phyloP scores from a whole-genome alignment of 805 yeast species.

The Yamadazyma paraphyllophila region DNA sequence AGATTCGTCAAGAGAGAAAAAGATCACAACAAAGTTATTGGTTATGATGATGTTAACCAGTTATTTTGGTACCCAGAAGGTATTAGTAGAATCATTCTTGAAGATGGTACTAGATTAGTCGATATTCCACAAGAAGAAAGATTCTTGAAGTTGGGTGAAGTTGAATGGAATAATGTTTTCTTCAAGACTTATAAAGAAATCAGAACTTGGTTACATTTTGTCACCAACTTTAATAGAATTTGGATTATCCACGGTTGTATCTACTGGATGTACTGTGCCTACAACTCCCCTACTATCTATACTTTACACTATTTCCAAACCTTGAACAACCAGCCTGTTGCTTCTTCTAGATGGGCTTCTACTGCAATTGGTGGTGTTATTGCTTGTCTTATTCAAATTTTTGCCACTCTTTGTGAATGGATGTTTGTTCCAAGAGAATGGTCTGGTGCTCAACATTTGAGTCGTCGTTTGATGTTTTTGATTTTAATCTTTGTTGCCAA shows the following conservation, averaged over 20 bases:
- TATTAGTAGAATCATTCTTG: slow-evolving; percentile 84
- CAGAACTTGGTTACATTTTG: slow-evolving; percentile 95
- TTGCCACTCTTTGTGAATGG: slow-evolving; percentile 93
- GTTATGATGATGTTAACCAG: slow-evolving; percentile 98
- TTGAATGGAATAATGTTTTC: slow-evolving; percentile 87
- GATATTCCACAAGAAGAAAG: slow-evolving; percentile 91
- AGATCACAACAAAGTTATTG: slow-evolving; percentile 77
- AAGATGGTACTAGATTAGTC: slow-evolving; percentile 88
- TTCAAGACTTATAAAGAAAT: slow-evolving; percentile 94
- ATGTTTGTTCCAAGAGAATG: slow-evolving; percentile 94
- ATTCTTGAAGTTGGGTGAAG: slow-evolving; percentile 85
- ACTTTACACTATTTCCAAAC: slow-evolving; percentile 84
- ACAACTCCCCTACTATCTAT: slow-evolving; percentile 87
- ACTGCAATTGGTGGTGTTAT: slow-evolving; percentile 90
- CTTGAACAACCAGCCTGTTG: slow-evolving; percentile 78
- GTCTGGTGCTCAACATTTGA: slow-evolving; percentile 98
- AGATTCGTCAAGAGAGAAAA: slow-evolving; percentile 81
- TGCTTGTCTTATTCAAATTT: slow-evolving; percentile 76
- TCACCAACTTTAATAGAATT: slow-evolving; percentile 95
- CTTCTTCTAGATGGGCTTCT: slow-evolving; percentile 91
- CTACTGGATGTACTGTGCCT: slow-evolving; percentile 94
- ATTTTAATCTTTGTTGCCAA: slow-evolving; percentile 63
- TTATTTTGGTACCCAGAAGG: slow-evolving; percentile 99
- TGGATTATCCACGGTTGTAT: slow-evolving; percentile 91
- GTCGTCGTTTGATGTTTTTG: slow-evolving; percentile 82